Evolutionary conservation across 768 basidiomycete species (phyloP).

Genomic region (Psilocybe sp.): DNA sequence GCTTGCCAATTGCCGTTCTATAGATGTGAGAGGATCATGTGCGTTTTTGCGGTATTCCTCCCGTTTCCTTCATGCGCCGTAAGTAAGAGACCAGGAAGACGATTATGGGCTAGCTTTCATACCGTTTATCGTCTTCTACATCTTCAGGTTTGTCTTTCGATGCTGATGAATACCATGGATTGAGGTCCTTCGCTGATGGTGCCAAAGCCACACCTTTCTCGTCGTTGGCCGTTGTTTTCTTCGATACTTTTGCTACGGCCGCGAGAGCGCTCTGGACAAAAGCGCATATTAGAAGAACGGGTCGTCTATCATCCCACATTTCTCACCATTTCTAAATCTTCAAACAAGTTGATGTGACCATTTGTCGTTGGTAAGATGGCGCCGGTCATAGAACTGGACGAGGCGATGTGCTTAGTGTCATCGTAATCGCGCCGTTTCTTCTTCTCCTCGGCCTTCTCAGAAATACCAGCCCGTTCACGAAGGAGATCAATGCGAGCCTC

Average conservation of each 20-base stretch:
- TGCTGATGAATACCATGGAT: constrained; percentile 70
- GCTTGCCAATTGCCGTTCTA: constrained; percentile 60
- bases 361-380: constrained; percentile 43
- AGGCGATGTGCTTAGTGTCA: constrained; percentile 28
- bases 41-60: constrained; percentile 61
- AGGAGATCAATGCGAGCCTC: constrained; percentile 73
- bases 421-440: constrained; percentile 36
- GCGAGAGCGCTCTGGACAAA: constrained; percentile 40
- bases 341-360: constrained; percentile 83
- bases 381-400: constrained; percentile 27
- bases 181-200: constrained; percentile 72
- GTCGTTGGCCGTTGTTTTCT: constrained; percentile 48
- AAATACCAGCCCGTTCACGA: constrained; percentile 55
- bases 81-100: background rate
- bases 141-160: constrained; percentile 23
- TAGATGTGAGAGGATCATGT: constrained; percentile 73
- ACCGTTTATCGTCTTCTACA: constrained; percentile 38
- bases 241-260: constrained; percentile 44
- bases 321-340: constrained; percentile 72
- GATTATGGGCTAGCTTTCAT: constrained; percentile 7
- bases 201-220: constrained; percentile 76
- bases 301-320: no score
- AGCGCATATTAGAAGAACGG: constrained; percentile 1
- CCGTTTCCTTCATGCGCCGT: constrained; percentile 42
- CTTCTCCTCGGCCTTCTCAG: constrained; percentile 26